A percentile compares a stretch with the other conserved stretches of the same genome.
Conservation (phyloP, 495 filamentous ascomycete genomes). For the Podospora pseudocomata region DNA sequence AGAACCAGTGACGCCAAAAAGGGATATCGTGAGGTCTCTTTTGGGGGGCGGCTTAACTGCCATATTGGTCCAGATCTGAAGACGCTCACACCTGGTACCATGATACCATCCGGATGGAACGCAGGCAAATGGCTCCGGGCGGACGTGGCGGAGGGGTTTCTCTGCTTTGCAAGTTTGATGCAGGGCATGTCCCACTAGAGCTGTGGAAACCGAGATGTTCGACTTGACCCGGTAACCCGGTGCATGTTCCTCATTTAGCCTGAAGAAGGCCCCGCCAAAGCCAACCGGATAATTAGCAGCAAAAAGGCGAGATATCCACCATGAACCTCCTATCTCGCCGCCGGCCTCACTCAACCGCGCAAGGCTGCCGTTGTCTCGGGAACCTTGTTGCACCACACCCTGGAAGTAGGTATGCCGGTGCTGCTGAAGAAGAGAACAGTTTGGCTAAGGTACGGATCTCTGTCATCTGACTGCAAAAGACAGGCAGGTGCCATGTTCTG, state of each 20-base stretch:
- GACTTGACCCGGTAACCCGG: slow-evolving; percentile 36
- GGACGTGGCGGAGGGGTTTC: not conserved
- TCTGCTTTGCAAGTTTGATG: not conserved
- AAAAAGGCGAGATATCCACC: slow-evolving; percentile 17
- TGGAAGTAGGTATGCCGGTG: not conserved
- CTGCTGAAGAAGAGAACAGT: not conserved
- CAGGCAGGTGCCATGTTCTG: not conserved
- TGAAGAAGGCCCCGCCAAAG: slow-evolving; percentile 26
- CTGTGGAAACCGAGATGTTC: slow-evolving; percentile 15
- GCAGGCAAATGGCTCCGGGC: slow-evolving; percentile 13
- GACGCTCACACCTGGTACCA: slow-evolving; percentile 17
- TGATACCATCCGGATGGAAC: slow-evolving; percentile 14
- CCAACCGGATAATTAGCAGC: slow-evolving; percentile 27
- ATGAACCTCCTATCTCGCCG: slow-evolving; percentile 20
- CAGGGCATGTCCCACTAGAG: slow-evolving; percentile 5
- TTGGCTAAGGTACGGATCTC: not conserved
- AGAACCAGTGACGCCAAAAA: not conserved
- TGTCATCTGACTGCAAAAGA: not conserved
- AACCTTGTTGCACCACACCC: slow-evolving; percentile 3
- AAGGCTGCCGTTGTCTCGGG: slow-evolving; percentile 1
- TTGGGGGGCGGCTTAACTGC: slow-evolving; percentile 7
- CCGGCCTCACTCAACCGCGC: slow-evolving; percentile 1
- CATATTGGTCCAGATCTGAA: slow-evolving; percentile 10
- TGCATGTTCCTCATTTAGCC: slow-evolving; percentile 30
- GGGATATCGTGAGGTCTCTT: not conserved